Conservation (phyloP, 805 yeast genomes). For the Yarrowia keelungensis region DNA sequence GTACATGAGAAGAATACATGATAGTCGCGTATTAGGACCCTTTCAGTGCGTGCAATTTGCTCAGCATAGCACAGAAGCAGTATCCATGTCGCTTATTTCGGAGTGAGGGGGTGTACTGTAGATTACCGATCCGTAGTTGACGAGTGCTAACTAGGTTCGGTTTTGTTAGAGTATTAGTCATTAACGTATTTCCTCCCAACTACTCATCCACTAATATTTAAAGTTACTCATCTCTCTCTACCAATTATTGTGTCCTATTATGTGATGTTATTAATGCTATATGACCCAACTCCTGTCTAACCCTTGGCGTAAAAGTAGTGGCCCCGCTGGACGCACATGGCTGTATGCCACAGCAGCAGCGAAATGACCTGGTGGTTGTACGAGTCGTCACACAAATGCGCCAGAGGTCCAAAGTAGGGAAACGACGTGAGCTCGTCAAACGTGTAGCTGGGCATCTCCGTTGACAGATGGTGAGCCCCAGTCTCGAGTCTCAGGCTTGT, state of each 20-base stretch:
- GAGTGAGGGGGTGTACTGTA: too few species aligned
- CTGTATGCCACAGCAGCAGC: slow-evolving; percentile 14
- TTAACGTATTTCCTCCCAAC: too few species aligned
- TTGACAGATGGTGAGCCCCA: slow-evolving; percentile 6
- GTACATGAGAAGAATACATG: too few species aligned
- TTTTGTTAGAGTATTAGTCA: too few species aligned
- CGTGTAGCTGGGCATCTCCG: slow-evolving; percentile 9
- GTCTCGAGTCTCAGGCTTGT: slow-evolving; percentile 13
- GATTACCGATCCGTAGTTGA: too few species aligned
- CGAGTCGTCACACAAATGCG: slow-evolving; percentile 1
- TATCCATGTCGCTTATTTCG: too few species aligned
- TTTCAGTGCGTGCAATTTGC: too few species aligned
- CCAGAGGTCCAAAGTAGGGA: slow-evolving; percentile 2
- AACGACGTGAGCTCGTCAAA: slow-evolving; percentile 7
- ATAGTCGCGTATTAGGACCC: too few species aligned
- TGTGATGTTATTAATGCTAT: not conserved
- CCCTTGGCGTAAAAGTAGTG: slow-evolving; percentile 1
- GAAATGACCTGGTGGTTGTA: slow-evolving; percentile 29
- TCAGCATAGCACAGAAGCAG: too few species aligned
- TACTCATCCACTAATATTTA: too few species aligned
- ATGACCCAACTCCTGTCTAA: not conserved
- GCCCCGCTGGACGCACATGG: slow-evolving; percentile 11
- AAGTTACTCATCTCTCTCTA: too few species aligned
- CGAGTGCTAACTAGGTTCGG: too few species aligned
- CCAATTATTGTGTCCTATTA: not conserved